Conservation (phyloP, 2,329 filamentous ascomycete species). For the Aureobasidium vineae region DNA sequence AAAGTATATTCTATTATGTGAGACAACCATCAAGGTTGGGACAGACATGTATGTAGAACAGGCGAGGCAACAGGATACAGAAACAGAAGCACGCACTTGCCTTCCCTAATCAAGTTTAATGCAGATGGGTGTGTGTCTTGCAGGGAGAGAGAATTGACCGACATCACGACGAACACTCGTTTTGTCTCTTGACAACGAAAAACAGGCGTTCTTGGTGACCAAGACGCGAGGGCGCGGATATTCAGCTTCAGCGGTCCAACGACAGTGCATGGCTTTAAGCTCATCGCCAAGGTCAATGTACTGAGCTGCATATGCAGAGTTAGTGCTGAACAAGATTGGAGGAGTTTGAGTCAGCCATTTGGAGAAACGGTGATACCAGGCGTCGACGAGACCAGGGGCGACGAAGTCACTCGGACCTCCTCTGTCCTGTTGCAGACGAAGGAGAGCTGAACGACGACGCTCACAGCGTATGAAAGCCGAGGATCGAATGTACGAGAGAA, state of each 20-base stretch:
- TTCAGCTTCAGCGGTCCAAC: constrained; percentile 4
- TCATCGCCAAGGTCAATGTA: neutral
- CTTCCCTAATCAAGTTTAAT: neutral
- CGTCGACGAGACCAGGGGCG: neutral
- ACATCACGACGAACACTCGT: neutral
- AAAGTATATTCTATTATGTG: neutral
- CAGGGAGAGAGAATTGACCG: neutral
- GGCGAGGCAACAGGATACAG: neutral
- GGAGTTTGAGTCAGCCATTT: neutral
- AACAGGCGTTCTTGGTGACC: neutral
- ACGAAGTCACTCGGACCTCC: constrained; percentile 5
- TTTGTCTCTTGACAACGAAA: neutral
- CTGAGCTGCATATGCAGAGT: neutral
- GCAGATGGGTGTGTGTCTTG: neutral
- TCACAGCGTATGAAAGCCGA: neutral
- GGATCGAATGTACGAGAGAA: neutral
- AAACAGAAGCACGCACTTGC: neutral
- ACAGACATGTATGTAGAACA: neutral
- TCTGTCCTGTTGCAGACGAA: neutral
- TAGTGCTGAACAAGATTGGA: neutral
- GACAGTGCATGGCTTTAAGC: neutral
- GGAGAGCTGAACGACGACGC: neutral
- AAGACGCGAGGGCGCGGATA: neutral
- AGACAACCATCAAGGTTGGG: neutral
- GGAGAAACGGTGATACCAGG: neutral